Evolutionary conservation across 2,329 filamentous ascomycete genomes (phyloP).

Genomic region (Paramyrothecium roridum): DNA sequence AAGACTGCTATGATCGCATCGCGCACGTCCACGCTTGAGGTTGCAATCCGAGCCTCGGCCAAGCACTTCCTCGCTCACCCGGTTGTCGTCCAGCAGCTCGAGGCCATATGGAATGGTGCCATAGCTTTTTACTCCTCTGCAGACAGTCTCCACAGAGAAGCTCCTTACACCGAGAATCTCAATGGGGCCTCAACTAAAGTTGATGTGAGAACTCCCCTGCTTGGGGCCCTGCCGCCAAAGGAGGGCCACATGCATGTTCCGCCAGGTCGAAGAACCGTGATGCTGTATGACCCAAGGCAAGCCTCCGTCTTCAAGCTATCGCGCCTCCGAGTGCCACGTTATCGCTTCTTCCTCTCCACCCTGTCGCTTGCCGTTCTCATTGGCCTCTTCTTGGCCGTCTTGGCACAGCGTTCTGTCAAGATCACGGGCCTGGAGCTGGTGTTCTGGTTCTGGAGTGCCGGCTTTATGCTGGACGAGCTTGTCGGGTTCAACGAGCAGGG

Average conservation of each 20-base stretch:
- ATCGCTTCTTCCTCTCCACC: conserved; percentile 86
- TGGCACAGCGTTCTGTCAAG: conserved; percentile 68
- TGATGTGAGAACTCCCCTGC: conserved; percentile 49
- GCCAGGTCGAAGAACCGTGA: conserved; percentile 68
- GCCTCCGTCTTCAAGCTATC: conserved; percentile 91
- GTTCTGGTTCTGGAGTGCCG: conserved; percentile 98
- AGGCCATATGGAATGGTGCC: conserved; percentile 94
- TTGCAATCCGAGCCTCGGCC: conserved; percentile 87
- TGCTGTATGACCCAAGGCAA: conserved; percentile 84
- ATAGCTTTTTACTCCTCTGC: conserved; percentile 92
- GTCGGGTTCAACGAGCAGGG: conserved; percentile 96
- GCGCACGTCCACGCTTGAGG: conserved; percentile 84
- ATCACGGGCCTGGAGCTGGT: conserved; percentile 84
- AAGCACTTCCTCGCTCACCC: conserved; percentile 92
- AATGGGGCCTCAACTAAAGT: conserved; percentile 27
- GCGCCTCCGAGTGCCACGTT: conserved; percentile 83
- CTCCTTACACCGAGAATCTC: conserved; percentile 19
- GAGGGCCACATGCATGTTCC: conserved; percentile 29
- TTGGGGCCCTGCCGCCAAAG: conserved; percentile 33
- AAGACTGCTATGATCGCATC: conserved; percentile 57
- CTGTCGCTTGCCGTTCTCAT: conserved; percentile 83
- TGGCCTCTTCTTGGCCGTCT: conserved; percentile 78
- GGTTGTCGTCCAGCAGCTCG: conserved; percentile 88
- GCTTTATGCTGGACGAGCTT: conserved; percentile 94
- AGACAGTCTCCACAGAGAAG: conserved; percentile 73